Base-by-base conservation (phyloP, 805 yeast species). In the Lipomyces mesembrius region DNA sequence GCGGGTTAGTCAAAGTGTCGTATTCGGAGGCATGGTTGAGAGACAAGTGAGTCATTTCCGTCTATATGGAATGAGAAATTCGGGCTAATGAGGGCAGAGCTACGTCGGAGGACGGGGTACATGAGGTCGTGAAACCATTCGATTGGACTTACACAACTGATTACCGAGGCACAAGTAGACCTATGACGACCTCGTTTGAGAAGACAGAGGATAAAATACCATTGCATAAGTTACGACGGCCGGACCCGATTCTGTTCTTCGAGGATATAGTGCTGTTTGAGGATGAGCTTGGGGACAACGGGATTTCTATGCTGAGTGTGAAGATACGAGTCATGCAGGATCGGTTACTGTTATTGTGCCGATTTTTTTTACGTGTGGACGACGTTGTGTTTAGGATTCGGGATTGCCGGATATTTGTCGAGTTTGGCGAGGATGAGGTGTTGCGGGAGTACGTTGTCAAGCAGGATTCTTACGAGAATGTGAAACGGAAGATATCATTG, bases 251-350 rank as follows among this genome's bases (percentile, higher is more conserved):
- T 56, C 75, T 92, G 63, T 92, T 91, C 77, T 95, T 86, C 75
- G 98, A 92, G 75, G 98, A 94, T 73, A 86, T 92, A 81, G 86
- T 91, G 6, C 80, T 95, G 39, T 95, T 85, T 76, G 99, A 95
- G 76, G 99, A 95, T 75, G 99, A 95, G 76, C 81, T 95, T 63
- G 98, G 97, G 3, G 99, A 95, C 77, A 95, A 94, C 77, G 99
- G 99, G 7, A 89, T 92, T 20, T 86, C 96, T 0, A 84, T 91
- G 63, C 79, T 91, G 63, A 86, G 87, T 61, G 87, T 88, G 46
- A 93, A 93, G 77, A 85, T 95, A 25, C 80, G 99, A 69, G 97
- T 92, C 3, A 95, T 95, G 98, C 87, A 87, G 6, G 84, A 88
- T 61, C 85, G 97, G 67, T 75, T 95, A 71, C 79, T 95, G 51